phyloP scores from a whole-genome alignment of 2,329 filamentous ascomycete species.

The Venturia pyrina region DNA sequence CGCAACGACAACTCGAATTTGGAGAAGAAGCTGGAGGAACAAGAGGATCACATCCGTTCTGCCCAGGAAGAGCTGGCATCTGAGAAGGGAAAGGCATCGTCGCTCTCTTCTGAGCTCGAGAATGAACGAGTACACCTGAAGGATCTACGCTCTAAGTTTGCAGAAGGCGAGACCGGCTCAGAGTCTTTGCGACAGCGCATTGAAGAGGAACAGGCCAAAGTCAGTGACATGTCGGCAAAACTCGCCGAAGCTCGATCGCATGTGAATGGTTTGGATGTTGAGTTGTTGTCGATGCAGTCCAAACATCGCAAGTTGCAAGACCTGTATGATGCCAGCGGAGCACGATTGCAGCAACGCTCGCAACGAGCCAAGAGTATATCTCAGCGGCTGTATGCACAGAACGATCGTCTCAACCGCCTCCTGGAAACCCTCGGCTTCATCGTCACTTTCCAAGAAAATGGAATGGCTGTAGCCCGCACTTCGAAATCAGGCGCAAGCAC shows the following conservation, averaged over 20 bases:
- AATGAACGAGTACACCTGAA: constrained; percentile 61
- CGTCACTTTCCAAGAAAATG: constrained; percentile 61
- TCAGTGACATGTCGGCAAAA: constrained; percentile 57
- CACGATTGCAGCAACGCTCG: constrained; percentile 59
- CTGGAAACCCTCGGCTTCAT: constrained; percentile 81
- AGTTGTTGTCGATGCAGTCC: constrained; percentile 58
- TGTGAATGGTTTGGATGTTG: constrained; percentile 64
- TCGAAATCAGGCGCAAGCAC: constrained; percentile 39
- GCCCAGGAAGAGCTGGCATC: constrained; percentile 35
- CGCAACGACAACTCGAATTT: constrained; percentile 22
- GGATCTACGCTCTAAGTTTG: constrained; percentile 59
- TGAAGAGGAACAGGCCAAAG: constrained; percentile 64
- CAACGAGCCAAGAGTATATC: constrained; percentile 72
- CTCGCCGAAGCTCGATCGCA: constrained; percentile 68
- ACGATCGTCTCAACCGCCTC: constrained; percentile 71
- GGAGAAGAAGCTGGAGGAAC: constrained; percentile 26
- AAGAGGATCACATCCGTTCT: constrained; percentile 27
- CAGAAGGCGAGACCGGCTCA: constrained; percentile 75
- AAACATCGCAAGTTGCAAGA: constrained; percentile 48
- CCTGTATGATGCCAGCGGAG: constrained; percentile 35
- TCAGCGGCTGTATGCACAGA: constrained; percentile 70
- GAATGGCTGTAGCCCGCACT: constrained; percentile 66
- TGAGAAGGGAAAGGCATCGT: constrained; percentile 36
- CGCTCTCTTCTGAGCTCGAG: constrained; percentile 43
- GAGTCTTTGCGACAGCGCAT: constrained; percentile 66